phyloP scores from a whole-genome alignment of 177 flowering plant genomes.

The Vitis hybrid region DNA sequence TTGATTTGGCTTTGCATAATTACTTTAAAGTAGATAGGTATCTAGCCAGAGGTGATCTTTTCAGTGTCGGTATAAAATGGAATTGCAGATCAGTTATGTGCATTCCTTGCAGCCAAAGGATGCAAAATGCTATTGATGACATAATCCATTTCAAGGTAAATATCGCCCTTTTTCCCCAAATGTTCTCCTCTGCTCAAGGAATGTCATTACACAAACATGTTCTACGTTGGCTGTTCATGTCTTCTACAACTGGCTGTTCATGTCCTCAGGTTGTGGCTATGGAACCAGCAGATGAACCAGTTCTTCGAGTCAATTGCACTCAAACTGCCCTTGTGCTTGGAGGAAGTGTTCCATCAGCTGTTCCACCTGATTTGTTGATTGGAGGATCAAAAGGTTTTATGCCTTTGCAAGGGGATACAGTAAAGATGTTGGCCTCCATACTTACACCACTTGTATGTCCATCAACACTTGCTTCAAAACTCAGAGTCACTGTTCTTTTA shows the following conservation, averaged over 20 bases:
- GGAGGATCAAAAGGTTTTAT: constrained; percentile 26
- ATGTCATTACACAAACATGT: not conserved
- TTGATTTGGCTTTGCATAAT: constrained; percentile 64
- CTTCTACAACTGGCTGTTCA: constrained; percentile 5
- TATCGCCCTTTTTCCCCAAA: not conserved
- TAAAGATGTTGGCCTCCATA: constrained; percentile 61
- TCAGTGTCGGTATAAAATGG: constrained; percentile 66
- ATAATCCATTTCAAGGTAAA: constrained; percentile 76
- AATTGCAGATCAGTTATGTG: constrained; percentile 76
- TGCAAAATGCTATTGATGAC: constrained; percentile 17
- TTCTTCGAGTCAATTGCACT: constrained; percentile 65
- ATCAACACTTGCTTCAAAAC: constrained; percentile 78
- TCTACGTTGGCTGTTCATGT: constrained; percentile 1
- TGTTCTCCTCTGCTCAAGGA: constrained; percentile 7
- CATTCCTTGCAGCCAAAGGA: constrained; percentile 55
- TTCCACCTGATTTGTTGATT: constrained; percentile 66
- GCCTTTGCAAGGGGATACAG: constrained; percentile 64
- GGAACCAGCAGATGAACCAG: constrained; percentile 70
- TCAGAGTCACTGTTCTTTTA: constrained; percentile 69
- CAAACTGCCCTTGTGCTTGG: constrained; percentile 92
- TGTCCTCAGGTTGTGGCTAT: constrained; percentile 65
- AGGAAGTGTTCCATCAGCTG: constrained; percentile 69
- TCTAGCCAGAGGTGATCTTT: constrained; percentile 69
- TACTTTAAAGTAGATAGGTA: constrained; percentile 80
- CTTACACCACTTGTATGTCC: constrained; percentile 77